Evolutionary conservation across 371 early-diverging fungal species (phyloP).

Genomic region (Basidiobolus meristosporus): DNA sequence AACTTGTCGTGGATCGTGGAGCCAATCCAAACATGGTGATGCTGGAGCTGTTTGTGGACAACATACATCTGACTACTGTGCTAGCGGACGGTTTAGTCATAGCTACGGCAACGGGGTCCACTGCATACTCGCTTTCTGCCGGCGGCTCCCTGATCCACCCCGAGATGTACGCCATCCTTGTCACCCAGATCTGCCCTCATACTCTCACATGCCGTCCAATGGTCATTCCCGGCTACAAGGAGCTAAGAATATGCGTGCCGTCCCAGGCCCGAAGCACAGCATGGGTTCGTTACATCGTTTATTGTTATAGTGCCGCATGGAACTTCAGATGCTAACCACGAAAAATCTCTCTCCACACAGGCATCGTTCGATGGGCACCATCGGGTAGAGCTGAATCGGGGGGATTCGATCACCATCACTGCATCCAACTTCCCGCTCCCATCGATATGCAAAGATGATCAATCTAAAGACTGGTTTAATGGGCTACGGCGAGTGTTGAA

Average conservation of each 20-base stretch:
- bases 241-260: slow-evolving; percentile 52
- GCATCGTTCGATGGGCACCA: slow-evolving; percentile 78
- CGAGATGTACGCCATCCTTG: slow-evolving; percentile 67
- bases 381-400: slow-evolving; percentile 66
- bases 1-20: slow-evolving; percentile 70
- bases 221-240: slow-evolving; percentile 75
- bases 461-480: slow-evolving; percentile 71
- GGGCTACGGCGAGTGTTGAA: slow-evolving; percentile 52
- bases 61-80: slow-evolving; percentile 58
- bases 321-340: not conserved
- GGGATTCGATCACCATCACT: slow-evolving; percentile 74
- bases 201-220: slow-evolving; percentile 86
- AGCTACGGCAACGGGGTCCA: slow-evolving; percentile 88
- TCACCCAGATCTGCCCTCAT: slow-evolving; percentile 91
- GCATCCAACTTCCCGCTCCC: slow-evolving; percentile 73
- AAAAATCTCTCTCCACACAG: not conserved
- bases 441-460: slow-evolving; percentile 60
- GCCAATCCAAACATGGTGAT: slow-evolving; percentile 73
- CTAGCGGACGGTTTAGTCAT: slow-evolving; percentile 84
- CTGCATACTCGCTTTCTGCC: slow-evolving; percentile 85
- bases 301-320: too few species aligned
- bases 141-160: slow-evolving; percentile 91
- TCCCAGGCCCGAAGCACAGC: slow-evolving; percentile 45
- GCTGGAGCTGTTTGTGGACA: slow-evolving; percentile 79
- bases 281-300: slow-evolving; percentile 19